These are phyloP conservation scores for Vanderwaltozyma tropicalis DNA, from an alignment of 805 yeast species.

Conservation along the genomic window DNA sequence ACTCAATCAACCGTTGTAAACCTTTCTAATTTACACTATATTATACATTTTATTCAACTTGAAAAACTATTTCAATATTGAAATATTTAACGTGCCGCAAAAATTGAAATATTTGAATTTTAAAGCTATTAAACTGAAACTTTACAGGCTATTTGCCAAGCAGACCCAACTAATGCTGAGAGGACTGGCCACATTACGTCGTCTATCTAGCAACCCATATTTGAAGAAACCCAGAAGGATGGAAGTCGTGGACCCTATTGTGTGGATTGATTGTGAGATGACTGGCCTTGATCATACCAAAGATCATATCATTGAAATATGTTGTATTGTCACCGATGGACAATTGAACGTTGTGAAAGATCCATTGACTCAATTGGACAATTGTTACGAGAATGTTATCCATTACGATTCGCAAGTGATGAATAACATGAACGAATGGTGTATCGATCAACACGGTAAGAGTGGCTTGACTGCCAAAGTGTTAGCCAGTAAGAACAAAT, in stretches of 20 bases:
- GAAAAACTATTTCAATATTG: too few relatives aligned
- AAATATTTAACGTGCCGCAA: too few relatives aligned
- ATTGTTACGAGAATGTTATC: constrained; percentile 74
- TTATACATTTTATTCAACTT: neutral
- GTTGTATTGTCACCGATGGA: constrained; percentile 84
- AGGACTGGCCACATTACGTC: too few relatives aligned
- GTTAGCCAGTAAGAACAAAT: constrained; percentile 41
- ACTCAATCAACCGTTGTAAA: too few relatives aligned
- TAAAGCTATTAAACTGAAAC: too few relatives aligned
- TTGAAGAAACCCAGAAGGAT: constrained; percentile 1
- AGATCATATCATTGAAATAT: constrained; percentile 86
- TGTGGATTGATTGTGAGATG: constrained; percentile 99
- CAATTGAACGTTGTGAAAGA: constrained; percentile 56
- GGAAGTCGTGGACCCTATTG: constrained; percentile 36
- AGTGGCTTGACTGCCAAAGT: constrained; percentile 73
- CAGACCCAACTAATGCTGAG: too few relatives aligned
- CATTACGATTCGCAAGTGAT: constrained; percentile 52
- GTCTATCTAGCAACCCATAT: neutral
- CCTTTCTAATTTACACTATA: neutral
- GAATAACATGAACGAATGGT: constrained; percentile 82
- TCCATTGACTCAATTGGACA: constrained; percentile 19
- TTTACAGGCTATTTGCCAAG: too few relatives aligned
- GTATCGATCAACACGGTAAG: constrained; percentile 66
- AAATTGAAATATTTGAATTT: too few relatives aligned
- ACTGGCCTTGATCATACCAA: constrained; percentile 76